Evolutionary conservation across 139 green algal species (phyloP), one percentile per base, ranked within the genome.

Genomic region (Chlorella ohadii): DNA sequence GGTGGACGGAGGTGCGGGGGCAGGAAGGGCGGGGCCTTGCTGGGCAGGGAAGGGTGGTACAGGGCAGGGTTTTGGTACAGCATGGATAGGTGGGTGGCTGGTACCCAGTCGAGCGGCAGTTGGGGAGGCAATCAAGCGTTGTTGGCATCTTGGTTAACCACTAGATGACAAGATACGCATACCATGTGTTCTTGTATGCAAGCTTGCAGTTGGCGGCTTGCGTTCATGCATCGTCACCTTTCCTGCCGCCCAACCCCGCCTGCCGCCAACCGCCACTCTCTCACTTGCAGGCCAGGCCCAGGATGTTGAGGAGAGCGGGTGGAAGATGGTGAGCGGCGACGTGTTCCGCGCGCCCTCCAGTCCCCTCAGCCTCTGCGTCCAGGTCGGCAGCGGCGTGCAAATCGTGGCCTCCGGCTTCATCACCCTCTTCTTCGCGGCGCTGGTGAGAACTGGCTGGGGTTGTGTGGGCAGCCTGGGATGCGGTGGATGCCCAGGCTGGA

Each of bases 261-360:
- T 44, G 20, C 1, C n/a, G 6, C 72, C 25, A 22, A 15, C 64
- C 33, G 4, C 44, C 72, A 31, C 72, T 1, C 23, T 57, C 55
- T 5, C 7, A 0, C 16, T 1, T 36, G 78, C 63, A 83, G 78
- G 63, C 82, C 72, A 78, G 73, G 39, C 36, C 55, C 25, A 36
- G 75, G 87, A 95, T 33, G 92, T 91, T 47, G 96, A 99, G 57
- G 96, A 98, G 87, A 94, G 90, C 33, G 97, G 97, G 31, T 99
- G 97, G 97, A 99, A 99, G 94, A 95, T 99, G 89, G 93, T 99
- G 70, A 90, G 90, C 12, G 97, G 96, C 7, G 97, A 99, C 84
- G 96, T 96, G 3, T 99, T 99, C 93, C 89, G 97, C 31, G 59
- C 95, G 25, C 97, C 97, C 63, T 33, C 82, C 31, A 79, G 85